Percentiles rank a stretch among this genome's conserved stretches.
Evolutionary conservation across 208 protist species (phyloP).

Genomic region (Wallacemonas collosoma): DNA sequence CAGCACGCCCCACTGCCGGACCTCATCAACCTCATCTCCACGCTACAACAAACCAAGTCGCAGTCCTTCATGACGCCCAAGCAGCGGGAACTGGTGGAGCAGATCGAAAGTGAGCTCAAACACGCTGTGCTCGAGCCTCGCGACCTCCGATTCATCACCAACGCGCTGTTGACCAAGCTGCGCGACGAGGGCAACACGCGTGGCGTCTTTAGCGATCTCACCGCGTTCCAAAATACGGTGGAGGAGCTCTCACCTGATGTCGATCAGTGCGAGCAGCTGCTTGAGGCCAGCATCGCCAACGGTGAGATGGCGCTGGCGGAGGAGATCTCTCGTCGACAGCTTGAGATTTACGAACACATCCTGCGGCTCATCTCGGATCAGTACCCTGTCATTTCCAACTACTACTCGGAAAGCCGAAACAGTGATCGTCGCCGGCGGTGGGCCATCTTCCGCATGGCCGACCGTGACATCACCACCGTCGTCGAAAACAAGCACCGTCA

Average conservation of each 20-base stretch:
- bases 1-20: slow-evolving; percentile 66
- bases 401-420: slow-evolving; percentile 75
- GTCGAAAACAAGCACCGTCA: slow-evolving; percentile 85
- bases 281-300: slow-evolving; percentile 86
- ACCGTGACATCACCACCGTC: slow-evolving; percentile 87
- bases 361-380: slow-evolving; percentile 85
- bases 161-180: slow-evolving; percentile 86
- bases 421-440: slow-evolving; percentile 84
- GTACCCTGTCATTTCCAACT: slow-evolving; percentile 87
- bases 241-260: slow-evolving; percentile 86
- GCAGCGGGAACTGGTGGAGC: slow-evolving; percentile 82
- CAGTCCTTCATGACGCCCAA: slow-evolving; percentile 83
- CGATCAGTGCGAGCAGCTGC: slow-evolving; percentile 87
- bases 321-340: slow-evolving; percentile 82
- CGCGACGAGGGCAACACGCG: slow-evolving; percentile 77
- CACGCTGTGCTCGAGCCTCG: slow-evolving; percentile 76
- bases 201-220: slow-evolving; percentile 78
- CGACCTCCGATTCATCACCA: slow-evolving; percentile 82
- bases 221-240: slow-evolving; percentile 81
- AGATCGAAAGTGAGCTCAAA: slow-evolving; percentile 73
- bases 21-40: slow-evolving; percentile 76
- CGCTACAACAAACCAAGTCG: slow-evolving; percentile 74
- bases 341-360: slow-evolving; percentile 88
- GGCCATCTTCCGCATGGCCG: slow-evolving; percentile 91
- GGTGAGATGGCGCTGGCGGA: slow-evolving; percentile 91